Conservation (phyloP, 2,329 filamentous ascomycete genomes). For the Phaeophleospora eucalypticola region DNA sequence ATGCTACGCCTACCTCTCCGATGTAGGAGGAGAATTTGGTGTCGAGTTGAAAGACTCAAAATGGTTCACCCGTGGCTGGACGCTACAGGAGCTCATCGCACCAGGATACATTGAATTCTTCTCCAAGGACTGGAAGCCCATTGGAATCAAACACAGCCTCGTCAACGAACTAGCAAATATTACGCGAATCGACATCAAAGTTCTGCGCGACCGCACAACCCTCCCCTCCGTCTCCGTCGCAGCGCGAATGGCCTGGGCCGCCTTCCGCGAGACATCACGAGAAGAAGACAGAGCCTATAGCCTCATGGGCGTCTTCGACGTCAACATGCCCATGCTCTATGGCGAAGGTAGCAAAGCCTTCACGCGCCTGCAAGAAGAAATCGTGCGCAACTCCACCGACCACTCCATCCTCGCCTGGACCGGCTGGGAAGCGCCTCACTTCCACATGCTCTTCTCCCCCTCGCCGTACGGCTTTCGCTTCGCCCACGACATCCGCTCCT, state of each 20-base stretch:
- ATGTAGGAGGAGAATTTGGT: slow-evolving; percentile 4
- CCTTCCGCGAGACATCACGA: slow-evolving; percentile 13
- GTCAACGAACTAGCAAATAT: slow-evolving; percentile 22
- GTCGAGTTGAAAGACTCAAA: slow-evolving; percentile 8
- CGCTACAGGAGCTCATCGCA: slow-evolving; percentile 24
- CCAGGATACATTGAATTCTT: slow-evolving; percentile 22
- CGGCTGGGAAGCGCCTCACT: slow-evolving; percentile 17
- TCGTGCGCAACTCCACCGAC: slow-evolving; percentile 24
- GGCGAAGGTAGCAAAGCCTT: slow-evolving; percentile 26
- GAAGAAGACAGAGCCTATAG: slow-evolving; percentile 23
- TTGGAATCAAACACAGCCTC: slow-evolving; percentile 20
- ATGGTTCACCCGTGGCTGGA: slow-evolving; percentile 24
- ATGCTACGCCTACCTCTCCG: slow-evolving; percentile 35
- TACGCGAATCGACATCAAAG: slow-evolving; percentile 29
- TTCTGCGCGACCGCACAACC: slow-evolving; percentile 14
- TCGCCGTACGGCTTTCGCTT: slow-evolving; percentile 18
- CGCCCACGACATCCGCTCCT: slow-evolving; percentile 18
- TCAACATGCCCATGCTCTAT: slow-evolving; percentile 27
- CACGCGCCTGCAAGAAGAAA: slow-evolving; percentile 26
- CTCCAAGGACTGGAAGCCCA: slow-evolving; percentile 8
- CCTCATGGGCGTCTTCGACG: slow-evolving; percentile 26
- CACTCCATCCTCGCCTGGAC: slow-evolving; percentile 24
- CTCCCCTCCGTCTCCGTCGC: slow-evolving; percentile 17
- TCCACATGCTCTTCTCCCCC: slow-evolving; percentile 14
- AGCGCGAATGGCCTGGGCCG: slow-evolving; percentile 21